Evolutionary conservation across 495 filamentous ascomycete genomes (phyloP).

Genomic region (Talaromyces nanjingensis): DNA sequence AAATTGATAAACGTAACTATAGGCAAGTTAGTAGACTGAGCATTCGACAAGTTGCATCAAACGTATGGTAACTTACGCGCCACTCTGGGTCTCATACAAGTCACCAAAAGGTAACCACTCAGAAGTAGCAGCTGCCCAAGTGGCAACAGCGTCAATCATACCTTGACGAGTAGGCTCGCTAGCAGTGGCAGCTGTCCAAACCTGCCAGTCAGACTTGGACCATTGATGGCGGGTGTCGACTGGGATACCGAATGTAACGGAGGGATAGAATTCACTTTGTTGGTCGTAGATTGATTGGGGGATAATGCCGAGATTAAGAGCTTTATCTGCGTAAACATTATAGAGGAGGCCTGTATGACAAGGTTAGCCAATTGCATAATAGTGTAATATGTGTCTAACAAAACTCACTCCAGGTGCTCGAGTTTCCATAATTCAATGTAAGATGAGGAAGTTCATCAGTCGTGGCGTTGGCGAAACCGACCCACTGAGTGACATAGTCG

Average conservation of each 20-base stretch:
- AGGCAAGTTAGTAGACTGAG: constrained; percentile 35
- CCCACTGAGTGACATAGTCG: constrained; percentile 32
- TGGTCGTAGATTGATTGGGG: constrained; percentile 28
- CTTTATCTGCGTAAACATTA: constrained; percentile 39
- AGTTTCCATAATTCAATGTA: constrained; percentile 31
- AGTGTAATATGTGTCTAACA: neutral
- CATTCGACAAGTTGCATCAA: neutral
- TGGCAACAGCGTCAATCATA: constrained; percentile 40
- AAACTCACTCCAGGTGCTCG: constrained; percentile 17
- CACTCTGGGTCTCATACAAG: constrained; percentile 41
- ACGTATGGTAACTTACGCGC: constrained; percentile 26
- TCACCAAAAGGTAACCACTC: constrained; percentile 47
- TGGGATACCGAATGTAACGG: constrained; percentile 36
- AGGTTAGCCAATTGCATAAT: constrained; percentile 12
- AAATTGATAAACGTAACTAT: constrained; percentile 24
- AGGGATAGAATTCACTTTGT: constrained; percentile 32
- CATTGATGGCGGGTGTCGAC: constrained; percentile 37
- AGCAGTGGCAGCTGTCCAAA: constrained; percentile 42
- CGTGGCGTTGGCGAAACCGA: constrained; percentile 28
- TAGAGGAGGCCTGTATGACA: constrained; percentile 34
- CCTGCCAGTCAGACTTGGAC: constrained; percentile 48
- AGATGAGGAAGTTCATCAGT: constrained; percentile 37
- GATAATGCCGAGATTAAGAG: constrained; percentile 37
- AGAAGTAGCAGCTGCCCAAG: constrained; percentile 48
- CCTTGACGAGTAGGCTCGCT: constrained; percentile 28